phyloP scores from a whole-genome alignment of 2,329 filamentous ascomycete species.

The Verticillium alfalfae region DNA sequence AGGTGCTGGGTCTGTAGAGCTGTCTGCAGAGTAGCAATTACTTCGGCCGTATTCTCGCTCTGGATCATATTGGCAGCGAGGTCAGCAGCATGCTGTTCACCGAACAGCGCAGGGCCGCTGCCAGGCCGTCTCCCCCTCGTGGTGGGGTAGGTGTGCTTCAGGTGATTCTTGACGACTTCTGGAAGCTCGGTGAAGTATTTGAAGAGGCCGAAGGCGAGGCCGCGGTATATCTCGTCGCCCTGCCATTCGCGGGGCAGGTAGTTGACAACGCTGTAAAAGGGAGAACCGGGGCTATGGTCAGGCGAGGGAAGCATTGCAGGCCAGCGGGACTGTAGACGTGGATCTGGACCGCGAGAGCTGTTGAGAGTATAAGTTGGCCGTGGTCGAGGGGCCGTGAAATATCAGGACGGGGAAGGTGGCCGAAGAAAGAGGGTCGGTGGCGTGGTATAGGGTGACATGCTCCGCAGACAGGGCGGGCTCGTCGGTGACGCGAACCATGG shows the following conservation, averaged over 20 bases:
- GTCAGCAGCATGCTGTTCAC: constrained; percentile 88
- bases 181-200: constrained; percentile 93
- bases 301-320: constrained; percentile 80
- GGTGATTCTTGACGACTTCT: constrained; percentile 64
- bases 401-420: constrained; percentile 78
- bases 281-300: constrained; percentile 92
- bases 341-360: constrained; percentile 89
- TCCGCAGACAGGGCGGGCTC: constrained; percentile 76
- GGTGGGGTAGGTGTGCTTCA: constrained; percentile 54
- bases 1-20: constrained; percentile 77
- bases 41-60: constrained; percentile 69
- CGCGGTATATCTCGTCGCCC: constrained; percentile 88
- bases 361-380: constrained; percentile 80
- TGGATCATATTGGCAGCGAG: constrained; percentile 78
- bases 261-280: constrained; percentile 85
- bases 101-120: constrained; percentile 67
- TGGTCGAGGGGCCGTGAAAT: constrained; percentile 89
- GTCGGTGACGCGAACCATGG: constrained; percentile 79
- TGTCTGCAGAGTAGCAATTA: constrained; percentile 67
- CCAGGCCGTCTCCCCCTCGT: constrained; percentile 53
- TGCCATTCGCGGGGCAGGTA: constrained; percentile 90
- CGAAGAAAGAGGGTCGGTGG: constrained; percentile 78
- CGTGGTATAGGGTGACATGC: constrained; percentile 81
- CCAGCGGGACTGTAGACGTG: constrained; percentile 89
- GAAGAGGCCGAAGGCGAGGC: constrained; percentile 83